Evolutionary conservation across 148 eudicot genomes (phyloP), one percentile per base, ranked within the genome.

Genomic region (Drosera capensis): DNA sequence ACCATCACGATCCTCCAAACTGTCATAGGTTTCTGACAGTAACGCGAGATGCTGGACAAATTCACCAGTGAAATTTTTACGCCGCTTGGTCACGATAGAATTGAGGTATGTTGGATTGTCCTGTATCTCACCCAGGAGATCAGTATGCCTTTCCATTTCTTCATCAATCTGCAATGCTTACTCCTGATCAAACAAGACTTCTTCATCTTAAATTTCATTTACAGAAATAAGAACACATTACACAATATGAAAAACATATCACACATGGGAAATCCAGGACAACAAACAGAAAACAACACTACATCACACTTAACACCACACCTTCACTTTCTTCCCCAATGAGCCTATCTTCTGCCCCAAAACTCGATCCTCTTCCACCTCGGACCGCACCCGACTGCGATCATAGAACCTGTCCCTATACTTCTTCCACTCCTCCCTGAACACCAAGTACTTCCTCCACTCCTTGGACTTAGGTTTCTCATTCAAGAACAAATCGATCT

Each of bases 1-100:
- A 90, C 99, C 87, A 70, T 90, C 99, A 3, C 85, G 79, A 49
- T 78, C 97, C 60, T 90, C 99, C 73, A 90, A 67, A 70, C 77
- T 45, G 52, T 90, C 87, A 49, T 66, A 64, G 0, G 67, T 75
- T 46, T 80, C 88, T 46, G 80, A 75, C 14, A 84, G 72, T 49
- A 84, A 54, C 28, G 58, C 73, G 35, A 90, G 78, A 54, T 90
- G 82, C 21, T 77, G 78, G 44, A 90, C 84, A 55, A 90, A 90
- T 11, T 73, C 86, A 36, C 70, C 95, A 14, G 65, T 67, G 57
- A 90, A 90, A 28, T 90, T 85, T 48, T 71, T 74, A 56, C 95
- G 87, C 38, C 87, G 80, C 66, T 58, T 76, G 18, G 99, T 57
- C 53, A 90, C 94, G 49, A 90, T 78, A 6, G 79, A 75, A 76